A percentile compares a stretch with the other conserved stretches of the same genome.
phyloP scores from a whole-genome alignment of 2,329 filamentous ascomycete species.

The Eutypa lata region DNA sequence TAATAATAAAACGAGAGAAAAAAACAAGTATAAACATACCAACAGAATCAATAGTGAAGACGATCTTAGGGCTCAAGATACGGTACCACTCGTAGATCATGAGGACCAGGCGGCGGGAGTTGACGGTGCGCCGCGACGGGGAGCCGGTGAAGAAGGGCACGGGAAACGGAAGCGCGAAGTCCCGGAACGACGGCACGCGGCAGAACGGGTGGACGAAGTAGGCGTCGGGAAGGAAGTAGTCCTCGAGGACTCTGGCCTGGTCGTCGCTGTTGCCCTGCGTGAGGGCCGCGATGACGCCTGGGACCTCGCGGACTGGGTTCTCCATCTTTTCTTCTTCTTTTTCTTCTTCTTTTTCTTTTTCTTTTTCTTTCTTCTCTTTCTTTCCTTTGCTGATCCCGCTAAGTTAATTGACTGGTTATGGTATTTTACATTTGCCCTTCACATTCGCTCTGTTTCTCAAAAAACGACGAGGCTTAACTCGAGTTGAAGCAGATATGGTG shows the following conservation, averaged over 20 bases:
- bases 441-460: too few relatives aligned
- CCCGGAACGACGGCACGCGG: constrained; percentile 56
- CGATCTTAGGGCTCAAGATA: constrained; percentile 72
- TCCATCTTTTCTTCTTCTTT: constrained; percentile 16
- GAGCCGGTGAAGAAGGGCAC: constrained; percentile 12
- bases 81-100: constrained; percentile 82
- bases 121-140: constrained; percentile 30
- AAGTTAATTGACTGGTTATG: too few relatives aligned
- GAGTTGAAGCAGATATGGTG: too few relatives aligned
- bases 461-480: too few relatives aligned
- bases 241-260: constrained; percentile 63
- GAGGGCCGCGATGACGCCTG: constrained; percentile 63
- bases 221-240: constrained; percentile 71
- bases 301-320: constrained; percentile 54
- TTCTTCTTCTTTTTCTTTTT: neutral
- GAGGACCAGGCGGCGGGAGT: constrained; percentile 65
- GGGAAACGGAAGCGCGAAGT: constrained; percentile 37
- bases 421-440: too few relatives aligned
- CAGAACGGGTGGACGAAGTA: constrained; percentile 79
- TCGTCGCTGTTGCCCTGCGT: constrained; percentile 63
- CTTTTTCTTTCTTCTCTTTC: neutral
- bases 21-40: too few relatives aligned
- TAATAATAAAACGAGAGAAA: neutral
- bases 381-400: neutral
- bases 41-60: constrained; percentile 60